Evolutionary conservation across 148 eudicot genomes (phyloP), one percentile per base, ranked within the genome.

Genomic region (Mesembryanthemum crystallinum): DNA sequence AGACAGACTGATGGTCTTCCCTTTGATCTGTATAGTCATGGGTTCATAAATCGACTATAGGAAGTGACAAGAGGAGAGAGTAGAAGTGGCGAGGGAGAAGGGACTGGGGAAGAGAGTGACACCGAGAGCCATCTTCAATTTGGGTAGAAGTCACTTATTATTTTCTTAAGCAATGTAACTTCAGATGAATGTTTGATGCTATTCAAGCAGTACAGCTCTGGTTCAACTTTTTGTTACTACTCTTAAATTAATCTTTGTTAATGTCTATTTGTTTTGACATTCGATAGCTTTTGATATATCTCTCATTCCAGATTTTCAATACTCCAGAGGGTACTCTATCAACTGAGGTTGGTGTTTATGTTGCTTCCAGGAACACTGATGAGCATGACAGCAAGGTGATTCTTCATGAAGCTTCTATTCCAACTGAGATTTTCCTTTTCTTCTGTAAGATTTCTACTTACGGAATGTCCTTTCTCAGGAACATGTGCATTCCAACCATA

Each of bases 261-360:
- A 37, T 67, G 59, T 17, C 7, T 18, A 54, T 18, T 21, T 4
- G n/a, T n/a, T n/a, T n/a, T n/a, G n/a, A 21, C 1, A 12, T 25
- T 13, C 1, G 27, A 43, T 67, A 24, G 49, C 25, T 60, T 32
- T 71, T 69, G 8, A 49, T 66, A 23, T 47, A 45, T 7, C 2
- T 69, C 18, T 71, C 61, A 71, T 55, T 60, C 29, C 89, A 95
- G 99, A 87, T 95, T 69, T 95, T 92, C 76, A 85, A 69, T 68
- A 95, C 99, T 30, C 99, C 99, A 43, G 97, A 95, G 79, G 96
- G 99, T 64, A 86, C 84, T 84, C 96, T 95, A 69, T 95, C 99
- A 13, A 83, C 76, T 76, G 99, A 95, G 85, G 92, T 84, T 84
- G 99, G 99, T 71, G 94, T 95, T 72, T 95, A 95, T 87, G 79